Evolutionary conservation across 2,329 filamentous ascomycete genomes (phyloP).

Genomic region (Mollisia scopiformis): DNA sequence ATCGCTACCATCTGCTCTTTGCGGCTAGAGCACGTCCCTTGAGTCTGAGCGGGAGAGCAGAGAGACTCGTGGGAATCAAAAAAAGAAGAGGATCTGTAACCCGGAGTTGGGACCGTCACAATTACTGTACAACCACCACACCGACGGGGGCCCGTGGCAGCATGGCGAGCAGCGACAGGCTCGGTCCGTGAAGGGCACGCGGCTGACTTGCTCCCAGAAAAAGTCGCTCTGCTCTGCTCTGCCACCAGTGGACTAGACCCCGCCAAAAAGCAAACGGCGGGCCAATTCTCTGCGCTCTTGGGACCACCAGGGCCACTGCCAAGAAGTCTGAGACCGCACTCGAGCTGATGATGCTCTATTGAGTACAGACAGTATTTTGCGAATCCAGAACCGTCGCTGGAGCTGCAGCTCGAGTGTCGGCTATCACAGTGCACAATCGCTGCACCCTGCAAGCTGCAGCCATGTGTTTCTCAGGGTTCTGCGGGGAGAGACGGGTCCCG

Average conservation of each 20-base stretch:
- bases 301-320: too few species aligned
- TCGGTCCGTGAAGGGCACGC: not conserved
- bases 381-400: too few species aligned
- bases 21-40: not conserved
- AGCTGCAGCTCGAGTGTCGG: not conserved
- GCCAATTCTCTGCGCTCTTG: not conserved
- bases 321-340: not conserved
- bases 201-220: not conserved
- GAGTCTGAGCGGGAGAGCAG: not conserved
- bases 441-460: not conserved
- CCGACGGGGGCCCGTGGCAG: slow-evolving; percentile 1
- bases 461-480: not conserved
- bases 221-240: not conserved
- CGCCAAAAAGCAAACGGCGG: slow-evolving; percentile 4
- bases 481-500: too few species aligned
- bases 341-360: too few species aligned
- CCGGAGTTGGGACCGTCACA: not conserved
- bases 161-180: not conserved
- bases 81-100: not conserved
- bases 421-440: not conserved
- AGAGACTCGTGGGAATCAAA: not conserved
- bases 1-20: not conserved
- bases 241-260: not conserved
- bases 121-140: not conserved
- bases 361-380: too few species aligned